A percentile compares a stretch with the other conserved stretches of the same genome.
Conservation (phyloP, 2,329 filamentous ascomycete species). For the Hypoxylon sp. region DNA sequence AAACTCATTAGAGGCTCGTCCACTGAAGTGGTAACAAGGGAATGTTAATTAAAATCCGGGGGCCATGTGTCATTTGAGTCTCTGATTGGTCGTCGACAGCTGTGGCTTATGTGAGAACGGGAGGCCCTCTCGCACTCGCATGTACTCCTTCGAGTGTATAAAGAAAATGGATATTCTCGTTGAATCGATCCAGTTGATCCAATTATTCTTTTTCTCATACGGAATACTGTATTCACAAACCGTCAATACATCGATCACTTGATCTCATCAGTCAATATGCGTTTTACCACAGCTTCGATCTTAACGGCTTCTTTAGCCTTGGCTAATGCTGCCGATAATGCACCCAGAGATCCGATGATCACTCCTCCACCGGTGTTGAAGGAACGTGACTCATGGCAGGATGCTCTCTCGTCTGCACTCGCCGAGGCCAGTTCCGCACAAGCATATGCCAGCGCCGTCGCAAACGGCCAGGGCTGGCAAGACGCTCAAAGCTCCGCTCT, state of each 20-base stretch:
- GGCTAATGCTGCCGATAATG: constrained; percentile 38
- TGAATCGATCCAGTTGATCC: neutral
- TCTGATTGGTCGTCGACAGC: constrained; percentile 8
- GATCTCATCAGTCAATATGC: constrained; percentile 39
- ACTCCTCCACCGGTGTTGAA: constrained; percentile 43
- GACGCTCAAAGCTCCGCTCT: constrained; percentile 30
- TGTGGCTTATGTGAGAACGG: constrained; percentile 20
- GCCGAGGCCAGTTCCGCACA: constrained; percentile 38
- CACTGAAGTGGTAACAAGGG: constrained; percentile 11
- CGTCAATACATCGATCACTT: constrained; percentile 16
- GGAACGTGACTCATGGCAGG: constrained; percentile 36
- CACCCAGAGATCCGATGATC: constrained; percentile 43
- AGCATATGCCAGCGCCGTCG: constrained; percentile 40
- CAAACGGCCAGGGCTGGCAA: constrained; percentile 10
- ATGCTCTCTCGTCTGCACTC: constrained; percentile 35
- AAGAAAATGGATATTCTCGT: constrained; percentile 34
- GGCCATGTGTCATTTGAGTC: constrained; percentile 4
- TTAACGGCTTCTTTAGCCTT: constrained; percentile 42
- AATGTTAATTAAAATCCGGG: constrained; percentile 22
- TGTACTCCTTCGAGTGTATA: constrained; percentile 29
- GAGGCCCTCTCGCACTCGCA: constrained; percentile 10
- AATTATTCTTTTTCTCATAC: constrained; percentile 7
- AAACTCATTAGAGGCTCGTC: constrained; percentile 14
- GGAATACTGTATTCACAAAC: constrained; percentile 14
- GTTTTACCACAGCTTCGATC: constrained; percentile 40